These are phyloP conservation scores for Orychophragmus violaceus DNA, from an alignment of 345 rosid species.

Conservation along the genomic window DNA sequence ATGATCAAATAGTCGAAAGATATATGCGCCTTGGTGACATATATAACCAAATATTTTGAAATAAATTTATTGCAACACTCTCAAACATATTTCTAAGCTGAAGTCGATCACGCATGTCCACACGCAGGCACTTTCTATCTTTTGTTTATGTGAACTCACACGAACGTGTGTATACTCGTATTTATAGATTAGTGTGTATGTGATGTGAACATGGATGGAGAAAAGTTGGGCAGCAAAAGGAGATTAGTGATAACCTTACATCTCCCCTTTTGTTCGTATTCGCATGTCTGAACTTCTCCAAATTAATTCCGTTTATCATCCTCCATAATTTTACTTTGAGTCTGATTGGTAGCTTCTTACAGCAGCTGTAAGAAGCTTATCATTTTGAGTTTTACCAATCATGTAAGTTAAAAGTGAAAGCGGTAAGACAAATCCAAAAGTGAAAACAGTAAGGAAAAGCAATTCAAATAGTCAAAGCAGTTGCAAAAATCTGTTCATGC, in stretches of 20 bases:
- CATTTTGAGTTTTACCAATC: too few relatives aligned
- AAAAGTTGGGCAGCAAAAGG: conserved; percentile 24
- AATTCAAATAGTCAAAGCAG: too few relatives aligned
- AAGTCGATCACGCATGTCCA: conserved; percentile 16
- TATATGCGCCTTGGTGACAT: too few relatives aligned
- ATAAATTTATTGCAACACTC: conserved; percentile 10
- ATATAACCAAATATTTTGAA: too few relatives aligned
- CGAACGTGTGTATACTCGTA: not conserved
- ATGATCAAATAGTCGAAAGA: too few relatives aligned
- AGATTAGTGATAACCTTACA: conserved; percentile 23
- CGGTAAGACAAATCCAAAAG: too few relatives aligned
- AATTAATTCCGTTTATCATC: not conserved
- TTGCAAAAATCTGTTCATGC: too few relatives aligned
- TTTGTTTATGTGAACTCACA: conserved; percentile 20
- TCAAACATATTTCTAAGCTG: not conserved
- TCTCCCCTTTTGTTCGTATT: conserved; percentile 18
- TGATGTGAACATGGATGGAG: conserved; percentile 22
- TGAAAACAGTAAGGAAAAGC: too few relatives aligned
- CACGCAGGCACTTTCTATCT: not conserved
- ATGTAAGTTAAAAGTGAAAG: too few relatives aligned
- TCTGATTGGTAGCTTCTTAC: too few relatives aligned
- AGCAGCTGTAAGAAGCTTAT: too few relatives aligned
- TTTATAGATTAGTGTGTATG: not conserved
- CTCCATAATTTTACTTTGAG: too few relatives aligned
- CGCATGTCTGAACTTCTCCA: not conserved